Percentiles rank a stretch among this genome's conserved stretches.
phyloP scores from a whole-genome alignment of 2,329 filamentous ascomycete genomes.

The Diplodia sapinea region DNA sequence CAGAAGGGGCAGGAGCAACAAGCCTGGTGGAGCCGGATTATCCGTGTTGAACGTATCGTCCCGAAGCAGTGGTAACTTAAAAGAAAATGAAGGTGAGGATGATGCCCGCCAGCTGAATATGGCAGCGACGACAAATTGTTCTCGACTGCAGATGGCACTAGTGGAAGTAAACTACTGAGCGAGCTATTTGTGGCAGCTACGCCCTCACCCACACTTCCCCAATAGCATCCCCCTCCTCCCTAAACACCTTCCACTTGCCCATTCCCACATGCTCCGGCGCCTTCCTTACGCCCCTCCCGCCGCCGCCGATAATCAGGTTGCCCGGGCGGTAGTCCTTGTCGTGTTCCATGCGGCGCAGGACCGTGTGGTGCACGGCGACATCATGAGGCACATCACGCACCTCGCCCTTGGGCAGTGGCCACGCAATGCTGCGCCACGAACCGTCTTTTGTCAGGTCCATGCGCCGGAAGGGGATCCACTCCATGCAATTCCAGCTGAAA shows the following conservation, averaged over 20 bases:
- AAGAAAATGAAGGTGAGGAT: too few relatives aligned
- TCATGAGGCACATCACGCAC: conserved; percentile 75
- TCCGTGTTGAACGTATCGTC: too few relatives aligned
- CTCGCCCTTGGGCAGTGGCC: conserved; percentile 79
- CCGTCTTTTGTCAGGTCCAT: conserved; percentile 78
- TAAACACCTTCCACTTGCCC: conserved; percentile 72
- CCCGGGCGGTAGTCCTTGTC: conserved; percentile 73
- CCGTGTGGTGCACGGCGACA: conserved; percentile 74
- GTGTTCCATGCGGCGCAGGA: conserved; percentile 71
- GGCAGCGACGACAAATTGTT: too few relatives aligned
- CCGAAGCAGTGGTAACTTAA: too few relatives aligned
- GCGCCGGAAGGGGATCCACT: conserved; percentile 78
- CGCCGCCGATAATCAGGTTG: conserved; percentile 79
- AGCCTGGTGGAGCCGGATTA: too few relatives aligned
- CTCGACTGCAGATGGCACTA: too few relatives aligned
- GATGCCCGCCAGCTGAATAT: too few relatives aligned
- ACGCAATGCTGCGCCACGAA: conserved; percentile 78
- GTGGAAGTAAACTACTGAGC: too few relatives aligned
- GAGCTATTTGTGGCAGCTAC: background rate
- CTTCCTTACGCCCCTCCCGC: conserved; percentile 69
- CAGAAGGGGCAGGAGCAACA: too few relatives aligned
- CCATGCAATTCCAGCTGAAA: conserved; percentile 76
- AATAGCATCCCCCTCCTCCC: conserved; percentile 69
- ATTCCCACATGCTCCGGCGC: conserved; percentile 69
- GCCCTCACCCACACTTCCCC: conserved; percentile 67